Conservation (phyloP, 306 rosid genomes). For the Castanea sativa region DNA sequence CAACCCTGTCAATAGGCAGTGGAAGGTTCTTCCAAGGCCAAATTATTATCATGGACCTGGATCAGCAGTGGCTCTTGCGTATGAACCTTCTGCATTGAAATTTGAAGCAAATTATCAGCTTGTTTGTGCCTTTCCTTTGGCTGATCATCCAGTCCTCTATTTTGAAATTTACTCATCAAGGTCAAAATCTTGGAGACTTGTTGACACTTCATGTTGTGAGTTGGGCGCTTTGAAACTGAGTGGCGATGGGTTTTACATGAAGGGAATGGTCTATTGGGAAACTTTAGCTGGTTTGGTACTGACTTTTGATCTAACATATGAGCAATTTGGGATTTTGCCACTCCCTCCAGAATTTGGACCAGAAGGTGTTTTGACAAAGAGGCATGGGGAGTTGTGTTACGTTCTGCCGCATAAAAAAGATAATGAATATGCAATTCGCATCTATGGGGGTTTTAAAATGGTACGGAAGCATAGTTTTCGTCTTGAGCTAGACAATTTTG, state of each 20-base stretch:
- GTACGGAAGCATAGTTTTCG: conserved; percentile 18
- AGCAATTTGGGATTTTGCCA: conserved; percentile 21
- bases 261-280: conserved; percentile 35
- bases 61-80: conserved; percentile 26
- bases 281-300: conserved; percentile 15
- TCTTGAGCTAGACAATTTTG: background rate
- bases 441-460: conserved; percentile 38
- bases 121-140: conserved; percentile 22
- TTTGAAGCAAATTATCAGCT: conserved; percentile 31
- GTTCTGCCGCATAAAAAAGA: conserved; percentile 2
- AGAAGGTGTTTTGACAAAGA: conserved; percentile 22
- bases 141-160: background rate
- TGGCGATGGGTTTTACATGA: conserved; percentile 24
- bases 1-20: conserved; percentile 35
- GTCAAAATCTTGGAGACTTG: conserved; percentile 33
- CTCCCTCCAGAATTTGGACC: conserved; percentile 21
- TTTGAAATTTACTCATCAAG: conserved; percentile 47
- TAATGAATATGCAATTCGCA: background rate
- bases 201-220: conserved; percentile 15
- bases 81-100: conserved; percentile 23
- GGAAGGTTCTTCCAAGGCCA: conserved; percentile 25
- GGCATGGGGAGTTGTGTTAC: conserved; percentile 36
- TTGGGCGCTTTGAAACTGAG: background rate
- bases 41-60: conserved; percentile 14
- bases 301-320: conserved; percentile 28